Evolutionary conservation across 2,329 filamentous ascomycete species (phyloP).

Genomic region (Dactylonectria estremocensis): DNA sequence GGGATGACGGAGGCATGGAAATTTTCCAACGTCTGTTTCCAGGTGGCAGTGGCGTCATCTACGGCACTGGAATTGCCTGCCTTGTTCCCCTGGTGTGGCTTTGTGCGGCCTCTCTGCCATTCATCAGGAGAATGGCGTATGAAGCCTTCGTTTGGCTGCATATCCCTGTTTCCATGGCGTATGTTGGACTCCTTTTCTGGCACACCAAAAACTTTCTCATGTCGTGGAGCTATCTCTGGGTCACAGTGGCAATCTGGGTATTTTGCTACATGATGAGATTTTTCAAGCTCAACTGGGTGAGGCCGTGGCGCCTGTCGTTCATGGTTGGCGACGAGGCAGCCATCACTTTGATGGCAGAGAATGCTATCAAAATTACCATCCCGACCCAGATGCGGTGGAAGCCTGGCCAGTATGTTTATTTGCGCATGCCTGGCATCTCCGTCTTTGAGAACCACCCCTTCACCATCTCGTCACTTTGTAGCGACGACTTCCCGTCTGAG

Average conservation of each 20-base stretch:
- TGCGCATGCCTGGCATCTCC: conserved; percentile 93
- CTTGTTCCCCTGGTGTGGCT: conserved; percentile 87
- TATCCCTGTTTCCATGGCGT: conserved; percentile 84
- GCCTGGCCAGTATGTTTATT: conserved; percentile 94
- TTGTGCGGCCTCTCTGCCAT: conserved; percentile 86
- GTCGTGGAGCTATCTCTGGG: conserved; percentile 91
- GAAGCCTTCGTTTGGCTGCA: conserved; percentile 89
- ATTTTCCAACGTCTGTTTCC: conserved; percentile 81
- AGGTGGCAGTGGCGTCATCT: conserved; percentile 77
- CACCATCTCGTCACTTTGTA: conserved; percentile 93
- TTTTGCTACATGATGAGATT: conserved; percentile 81
- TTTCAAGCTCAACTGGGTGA: conserved; percentile 92
- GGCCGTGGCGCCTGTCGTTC: conserved; percentile 84
- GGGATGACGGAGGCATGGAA: conserved; percentile 81
- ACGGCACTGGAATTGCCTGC: conserved; percentile 88
- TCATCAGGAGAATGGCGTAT: conserved; percentile 83
- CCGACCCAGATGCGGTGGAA: conserved; percentile 94
- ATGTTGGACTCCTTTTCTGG: conserved; percentile 92
- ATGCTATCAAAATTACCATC: conserved; percentile 95
- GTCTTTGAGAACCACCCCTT: conserved; percentile 95
- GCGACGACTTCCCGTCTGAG: conserved; percentile 91
- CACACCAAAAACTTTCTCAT: conserved; percentile 93
- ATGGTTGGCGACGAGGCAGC: conserved; percentile 93
- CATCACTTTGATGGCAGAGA: conserved; percentile 90
- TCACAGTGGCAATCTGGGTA: conserved; percentile 84